Evolutionary conservation across 805 yeast species (phyloP).

Genomic region (Saccharomycopsis amapae): DNA sequence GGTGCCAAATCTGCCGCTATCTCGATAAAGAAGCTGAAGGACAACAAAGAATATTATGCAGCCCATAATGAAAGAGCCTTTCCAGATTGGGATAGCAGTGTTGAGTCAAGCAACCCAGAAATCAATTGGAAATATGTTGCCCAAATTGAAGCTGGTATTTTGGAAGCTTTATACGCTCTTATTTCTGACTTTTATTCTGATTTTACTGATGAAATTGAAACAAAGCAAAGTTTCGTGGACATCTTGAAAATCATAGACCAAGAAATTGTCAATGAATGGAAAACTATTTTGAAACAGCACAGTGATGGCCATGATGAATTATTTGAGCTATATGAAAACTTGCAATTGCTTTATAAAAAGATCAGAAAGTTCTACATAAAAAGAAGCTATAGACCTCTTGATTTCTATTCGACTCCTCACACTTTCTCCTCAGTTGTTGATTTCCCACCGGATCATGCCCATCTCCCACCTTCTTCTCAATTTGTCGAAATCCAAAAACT

Average conservation of each 20-base stretch:
- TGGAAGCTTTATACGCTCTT: constrained; percentile 68
- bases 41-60: constrained; percentile 22
- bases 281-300: constrained; percentile 29
- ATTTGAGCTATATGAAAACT: constrained; percentile 25
- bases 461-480: constrained; percentile 29
- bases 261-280: constrained; percentile 51
- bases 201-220: constrained; percentile 59
- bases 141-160: constrained; percentile 73
- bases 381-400: constrained; percentile 60
- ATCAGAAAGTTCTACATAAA: constrained; percentile 64
- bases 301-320: constrained; percentile 26
- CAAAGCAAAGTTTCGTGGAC: constrained; percentile 54
- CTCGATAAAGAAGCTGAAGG: constrained; percentile 37
- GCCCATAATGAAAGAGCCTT: constrained; percentile 31
- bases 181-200: constrained; percentile 68
- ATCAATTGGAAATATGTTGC: constrained; percentile 62
- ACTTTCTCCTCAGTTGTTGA: constrained; percentile 39
- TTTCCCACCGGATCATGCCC: constrained; percentile 40
- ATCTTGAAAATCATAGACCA: constrained; percentile 61
- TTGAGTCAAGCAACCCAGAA: constrained; percentile 34
- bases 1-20: constrained; percentile 59
- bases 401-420: constrained; percentile 31
- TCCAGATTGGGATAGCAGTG: constrained; percentile 52
- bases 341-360: constrained; percentile 47
- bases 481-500: constrained; percentile 49